phyloP scores from a whole-genome alignment of 225 moss, liverwort and hornwort species.

The Thuidium tamariscinum region DNA sequence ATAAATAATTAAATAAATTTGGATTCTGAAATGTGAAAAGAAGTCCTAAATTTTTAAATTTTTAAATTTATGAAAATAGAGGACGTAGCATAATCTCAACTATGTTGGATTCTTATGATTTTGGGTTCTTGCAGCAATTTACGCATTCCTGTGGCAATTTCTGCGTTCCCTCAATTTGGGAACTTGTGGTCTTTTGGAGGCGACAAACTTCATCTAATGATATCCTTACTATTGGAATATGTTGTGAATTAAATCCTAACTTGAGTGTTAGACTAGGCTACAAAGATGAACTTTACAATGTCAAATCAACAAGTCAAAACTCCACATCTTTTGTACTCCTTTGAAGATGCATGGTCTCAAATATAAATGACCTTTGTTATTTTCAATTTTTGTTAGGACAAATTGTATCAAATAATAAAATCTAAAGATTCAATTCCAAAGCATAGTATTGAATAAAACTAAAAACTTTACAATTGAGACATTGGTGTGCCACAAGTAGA shows the following conservation, averaged over 20 bases:
- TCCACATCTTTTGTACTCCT: background rate
- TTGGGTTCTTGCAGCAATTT: too few species aligned
- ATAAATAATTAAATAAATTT: too few species aligned
- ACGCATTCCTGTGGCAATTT: too few species aligned
- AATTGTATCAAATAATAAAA: background rate
- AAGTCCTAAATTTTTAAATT: too few species aligned
- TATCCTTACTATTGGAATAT: background rate
- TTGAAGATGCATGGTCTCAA: accelerated
- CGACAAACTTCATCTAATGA: too few species aligned
- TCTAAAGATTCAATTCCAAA: accelerated
- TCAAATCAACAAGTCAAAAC: background rate
- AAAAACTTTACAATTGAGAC: background rate
- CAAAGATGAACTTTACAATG: background rate
- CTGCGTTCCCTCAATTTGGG: too few species aligned
- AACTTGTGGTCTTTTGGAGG: too few species aligned
- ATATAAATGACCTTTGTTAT: background rate
- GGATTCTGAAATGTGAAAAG: too few species aligned
- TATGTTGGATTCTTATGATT: too few species aligned
- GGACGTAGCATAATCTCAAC: too few species aligned
- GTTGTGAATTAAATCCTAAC: background rate
- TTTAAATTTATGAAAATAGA: too few species aligned
- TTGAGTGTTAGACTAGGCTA: background rate
- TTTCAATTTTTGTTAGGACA: background rate
- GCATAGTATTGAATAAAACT: background rate
- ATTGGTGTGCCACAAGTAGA: background rate